Evolutionary conservation across 768 basidiomycete species (phyloP).

Genomic region (Paxillus involutus): DNA sequence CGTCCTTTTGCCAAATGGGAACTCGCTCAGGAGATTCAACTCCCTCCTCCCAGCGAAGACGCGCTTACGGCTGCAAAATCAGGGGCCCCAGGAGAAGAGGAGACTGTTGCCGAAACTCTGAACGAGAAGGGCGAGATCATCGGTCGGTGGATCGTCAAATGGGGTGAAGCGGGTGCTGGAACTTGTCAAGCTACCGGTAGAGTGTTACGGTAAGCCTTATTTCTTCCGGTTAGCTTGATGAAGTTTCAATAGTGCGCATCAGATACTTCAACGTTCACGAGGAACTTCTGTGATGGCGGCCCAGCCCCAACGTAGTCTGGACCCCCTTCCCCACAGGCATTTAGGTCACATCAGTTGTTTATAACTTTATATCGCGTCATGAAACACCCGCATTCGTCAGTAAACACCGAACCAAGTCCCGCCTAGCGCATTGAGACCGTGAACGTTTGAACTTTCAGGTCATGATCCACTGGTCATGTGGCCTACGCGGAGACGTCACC

Average conservation of each 20-base stretch:
- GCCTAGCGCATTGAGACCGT: neutral
- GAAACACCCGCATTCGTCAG: neutral
- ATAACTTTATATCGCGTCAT: neutral
- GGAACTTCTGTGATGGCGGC: conserved; percentile 36
- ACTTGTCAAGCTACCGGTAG: conserved; percentile 62
- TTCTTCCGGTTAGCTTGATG: neutral
- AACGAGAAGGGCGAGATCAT: conserved; percentile 57
- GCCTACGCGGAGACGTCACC: too few relatives aligned
- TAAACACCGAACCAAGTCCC: neutral
- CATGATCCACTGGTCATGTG: too few relatives aligned
- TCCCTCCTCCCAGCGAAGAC: conserved; percentile 39
- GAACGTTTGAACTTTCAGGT: neutral
- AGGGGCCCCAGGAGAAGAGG: conserved; percentile 51
- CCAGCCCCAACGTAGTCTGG: too few relatives aligned
- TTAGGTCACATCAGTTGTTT: neutral
- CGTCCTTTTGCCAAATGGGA: conserved; percentile 84
- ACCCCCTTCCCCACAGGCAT: neutral
- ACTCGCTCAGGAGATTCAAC: conserved; percentile 53
- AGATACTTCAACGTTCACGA: conserved; percentile 57
- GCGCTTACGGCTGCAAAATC: conserved; percentile 29
- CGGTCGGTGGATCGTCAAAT: conserved; percentile 78
- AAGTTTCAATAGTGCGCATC: neutral
- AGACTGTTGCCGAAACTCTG: conserved; percentile 79
- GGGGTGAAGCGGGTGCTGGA: conserved; percentile 67
- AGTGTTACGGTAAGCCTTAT: conserved; percentile 57